Conservation (phyloP, 2,329 filamentous ascomycete genomes). For the Sarocladiaceae sp. region DNA sequence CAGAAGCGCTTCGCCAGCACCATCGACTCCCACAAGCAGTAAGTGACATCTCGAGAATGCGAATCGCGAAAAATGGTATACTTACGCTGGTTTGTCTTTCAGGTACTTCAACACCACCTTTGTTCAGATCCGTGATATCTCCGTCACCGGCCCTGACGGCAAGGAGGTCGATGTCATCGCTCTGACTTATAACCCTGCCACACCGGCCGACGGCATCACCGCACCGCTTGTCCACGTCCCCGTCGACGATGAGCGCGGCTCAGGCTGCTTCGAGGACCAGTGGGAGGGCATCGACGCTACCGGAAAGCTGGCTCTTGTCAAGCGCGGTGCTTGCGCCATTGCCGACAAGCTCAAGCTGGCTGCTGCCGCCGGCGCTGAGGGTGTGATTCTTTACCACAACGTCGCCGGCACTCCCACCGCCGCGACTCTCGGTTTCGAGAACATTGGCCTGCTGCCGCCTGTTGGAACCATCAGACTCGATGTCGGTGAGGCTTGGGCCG, state of each 20-base stretch:
- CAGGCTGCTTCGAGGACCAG: slow-evolving; percentile 32
- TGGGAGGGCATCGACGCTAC: slow-evolving; percentile 34
- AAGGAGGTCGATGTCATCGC: slow-evolving; percentile 35
- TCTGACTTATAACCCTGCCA: slow-evolving; percentile 40
- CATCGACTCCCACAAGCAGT: slow-evolving; percentile 1
- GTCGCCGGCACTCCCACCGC: slow-evolving; percentile 29
- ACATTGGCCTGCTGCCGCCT: slow-evolving; percentile 25
- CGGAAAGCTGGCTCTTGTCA: slow-evolving; percentile 38
- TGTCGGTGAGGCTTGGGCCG: slow-evolving; percentile 25
- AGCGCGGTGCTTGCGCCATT: slow-evolving; percentile 36
- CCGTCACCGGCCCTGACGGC: slow-evolving; percentile 36
- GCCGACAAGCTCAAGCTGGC: slow-evolving; percentile 36
- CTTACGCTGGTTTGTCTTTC: slow-evolving; percentile 33
- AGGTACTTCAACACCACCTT: slow-evolving; percentile 40
- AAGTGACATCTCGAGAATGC: neutral
- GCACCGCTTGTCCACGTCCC: slow-evolving; percentile 27
- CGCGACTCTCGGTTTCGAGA: slow-evolving; percentile 43
- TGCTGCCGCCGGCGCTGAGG: slow-evolving; percentile 32
- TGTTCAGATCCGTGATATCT: slow-evolving; percentile 33
- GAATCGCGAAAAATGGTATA: slow-evolving; percentile 1
- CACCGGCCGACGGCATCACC: slow-evolving; percentile 29
- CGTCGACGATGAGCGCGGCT: slow-evolving; percentile 28
- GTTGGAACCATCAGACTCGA: slow-evolving; percentile 25
- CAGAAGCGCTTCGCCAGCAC: slow-evolving; percentile 2
- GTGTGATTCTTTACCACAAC: slow-evolving; percentile 56